A percentile compares a stretch with the other conserved stretches of the same genome.
phyloP scores from a whole-genome alignment of 306 rosid genomes.

The Dicorynia guianensis region DNA sequence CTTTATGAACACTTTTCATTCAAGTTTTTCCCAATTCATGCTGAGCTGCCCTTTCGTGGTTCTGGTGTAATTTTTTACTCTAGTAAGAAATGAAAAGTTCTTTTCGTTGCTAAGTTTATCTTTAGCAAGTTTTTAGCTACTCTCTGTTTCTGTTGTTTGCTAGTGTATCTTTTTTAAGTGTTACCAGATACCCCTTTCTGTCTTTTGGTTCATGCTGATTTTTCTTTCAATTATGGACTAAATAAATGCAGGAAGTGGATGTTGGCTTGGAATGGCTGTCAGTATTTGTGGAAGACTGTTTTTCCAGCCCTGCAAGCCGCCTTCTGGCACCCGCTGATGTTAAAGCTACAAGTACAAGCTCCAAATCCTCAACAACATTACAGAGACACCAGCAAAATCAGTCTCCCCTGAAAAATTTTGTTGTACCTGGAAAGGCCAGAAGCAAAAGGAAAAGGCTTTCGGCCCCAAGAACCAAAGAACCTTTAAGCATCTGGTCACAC shows the following conservation, averaged over 20 bases:
- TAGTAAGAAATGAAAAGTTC: background rate
- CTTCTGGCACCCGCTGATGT: slow-evolving; percentile 47
- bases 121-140: background rate
- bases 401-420: slow-evolving; percentile 39
- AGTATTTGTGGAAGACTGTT: slow-evolving; percentile 68
- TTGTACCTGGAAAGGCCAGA: slow-evolving; percentile 64
- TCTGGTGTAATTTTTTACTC: background rate
- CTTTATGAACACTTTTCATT: background rate
- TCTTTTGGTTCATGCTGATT: slow-evolving; percentile 30
- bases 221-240: background rate
- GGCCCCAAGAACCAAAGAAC: slow-evolving; percentile 40
- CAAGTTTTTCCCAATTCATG: slow-evolving; percentile 11
- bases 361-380: slow-evolving; percentile 44
- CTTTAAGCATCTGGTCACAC: slow-evolving; percentile 39
- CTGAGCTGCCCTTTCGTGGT: background rate
- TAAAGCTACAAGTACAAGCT: slow-evolving; percentile 36
- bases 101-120: background rate
- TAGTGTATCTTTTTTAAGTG: background rate
- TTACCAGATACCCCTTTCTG: background rate
- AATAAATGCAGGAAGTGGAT: slow-evolving; percentile 59
- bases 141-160: slow-evolving; percentile 5
- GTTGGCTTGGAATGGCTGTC: slow-evolving; percentile 71
- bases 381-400: slow-evolving; percentile 35
- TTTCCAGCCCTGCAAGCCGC: slow-evolving; percentile 60
- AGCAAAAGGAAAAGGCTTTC: slow-evolving; percentile 65